Percentiles rank a stretch among this genome's conserved stretches.
These are phyloP conservation scores for Odonthalia washingtoniensis DNA, from an alignment of 31 red algal species.

Conservation along the genomic window DNA sequence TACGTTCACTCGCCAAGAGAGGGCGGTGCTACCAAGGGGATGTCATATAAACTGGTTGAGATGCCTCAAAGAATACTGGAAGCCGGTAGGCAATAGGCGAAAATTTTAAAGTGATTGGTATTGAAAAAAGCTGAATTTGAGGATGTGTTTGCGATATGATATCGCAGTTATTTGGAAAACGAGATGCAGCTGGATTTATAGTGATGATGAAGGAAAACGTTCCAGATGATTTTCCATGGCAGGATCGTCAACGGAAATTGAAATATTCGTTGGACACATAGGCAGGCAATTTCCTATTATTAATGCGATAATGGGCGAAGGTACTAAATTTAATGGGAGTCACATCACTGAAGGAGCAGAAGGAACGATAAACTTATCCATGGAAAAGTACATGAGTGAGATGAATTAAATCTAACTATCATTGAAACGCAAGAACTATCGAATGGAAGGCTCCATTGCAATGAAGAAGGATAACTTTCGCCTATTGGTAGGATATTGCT, in stretches of 20 bases:
- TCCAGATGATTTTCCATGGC: too few species aligned
- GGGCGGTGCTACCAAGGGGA: too few species aligned
- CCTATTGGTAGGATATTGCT: neutral
- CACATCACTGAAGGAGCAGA: neutral
- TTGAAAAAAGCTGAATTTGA: neutral
- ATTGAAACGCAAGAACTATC: neutral
- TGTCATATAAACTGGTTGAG: neutral
- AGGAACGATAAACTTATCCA: conserved; percentile 25
- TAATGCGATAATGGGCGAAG: conserved; percentile 42
- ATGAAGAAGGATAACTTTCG: neutral
- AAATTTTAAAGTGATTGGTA: neutral
- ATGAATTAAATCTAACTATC: conserved; percentile 18
- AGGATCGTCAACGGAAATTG: too few species aligned
- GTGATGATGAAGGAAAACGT: too few species aligned
- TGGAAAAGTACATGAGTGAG: conserved; percentile 10
- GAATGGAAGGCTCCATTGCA: neutral
- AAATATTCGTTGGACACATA: too few species aligned
- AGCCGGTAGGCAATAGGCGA: neutral
- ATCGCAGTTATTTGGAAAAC: too few species aligned
- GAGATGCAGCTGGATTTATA: too few species aligned
- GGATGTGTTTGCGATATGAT: too few species aligned
- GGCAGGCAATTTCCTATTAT: too few species aligned
- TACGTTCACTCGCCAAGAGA: neutral
- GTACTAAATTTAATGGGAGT: conserved; percentile 34
- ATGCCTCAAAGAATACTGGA: neutral